phyloP scores from a whole-genome alignment of 2,329 filamentous ascomycete genomes.

The Fonsecaea monophora region DNA sequence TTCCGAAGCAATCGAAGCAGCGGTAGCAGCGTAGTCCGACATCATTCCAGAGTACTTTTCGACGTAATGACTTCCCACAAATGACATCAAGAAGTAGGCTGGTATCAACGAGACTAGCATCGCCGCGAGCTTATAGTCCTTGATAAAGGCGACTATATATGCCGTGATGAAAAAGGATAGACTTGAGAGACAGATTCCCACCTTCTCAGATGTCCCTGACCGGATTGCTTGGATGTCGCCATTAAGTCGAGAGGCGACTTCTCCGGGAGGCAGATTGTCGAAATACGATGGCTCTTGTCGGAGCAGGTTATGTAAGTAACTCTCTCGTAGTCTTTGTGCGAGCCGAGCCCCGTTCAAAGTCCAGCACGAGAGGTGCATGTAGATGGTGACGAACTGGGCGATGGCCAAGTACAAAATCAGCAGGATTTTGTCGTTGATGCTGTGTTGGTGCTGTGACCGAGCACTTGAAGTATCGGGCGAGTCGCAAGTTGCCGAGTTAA shows the following conservation, averaged over 20 bases:
- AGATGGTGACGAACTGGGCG: conserved; percentile 69
- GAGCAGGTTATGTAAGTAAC: conserved; percentile 40
- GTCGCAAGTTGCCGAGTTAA: conserved; percentile 41
- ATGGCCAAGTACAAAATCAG: conserved; percentile 69
- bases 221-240: conserved; percentile 57
- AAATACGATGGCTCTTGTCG: conserved; percentile 43
- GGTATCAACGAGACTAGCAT: conserved; percentile 56
- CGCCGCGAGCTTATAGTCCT: conserved; percentile 53
- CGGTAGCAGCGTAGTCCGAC: conserved; percentile 60
- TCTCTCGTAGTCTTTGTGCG: conserved; percentile 67
- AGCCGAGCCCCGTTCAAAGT: conserved; percentile 68
- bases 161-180: conserved; percentile 57
- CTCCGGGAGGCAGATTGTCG: conserved; percentile 52
- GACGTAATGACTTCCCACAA: conserved; percentile 53
- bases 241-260: conserved; percentile 56
- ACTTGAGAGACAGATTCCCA: conserved; percentile 55
- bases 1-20: conserved; percentile 65
- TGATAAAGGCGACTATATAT: conserved; percentile 58
- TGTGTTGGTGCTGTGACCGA: conserved; percentile 43
- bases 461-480: conserved; percentile 4
- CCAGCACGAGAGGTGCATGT: conserved; percentile 69
- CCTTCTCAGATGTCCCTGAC: conserved; percentile 57
- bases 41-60: conserved; percentile 55
- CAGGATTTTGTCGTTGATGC: conserved; percentile 65
- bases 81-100: conserved; percentile 55